Conservation (phyloP, 805 yeast genomes). For the Kodamaea leandrae region DNA sequence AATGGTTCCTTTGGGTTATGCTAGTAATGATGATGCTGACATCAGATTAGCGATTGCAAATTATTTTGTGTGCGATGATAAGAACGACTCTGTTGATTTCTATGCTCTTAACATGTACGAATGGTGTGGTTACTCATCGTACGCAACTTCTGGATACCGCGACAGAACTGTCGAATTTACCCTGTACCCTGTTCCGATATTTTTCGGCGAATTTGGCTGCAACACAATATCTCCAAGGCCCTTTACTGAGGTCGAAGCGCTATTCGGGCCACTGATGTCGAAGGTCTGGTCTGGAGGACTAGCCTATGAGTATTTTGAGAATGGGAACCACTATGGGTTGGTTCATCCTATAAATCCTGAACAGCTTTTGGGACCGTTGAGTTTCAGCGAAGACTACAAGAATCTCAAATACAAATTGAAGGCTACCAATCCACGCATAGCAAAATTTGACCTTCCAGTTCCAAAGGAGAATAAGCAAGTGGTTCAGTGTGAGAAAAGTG, state of each 20-base stretch:
- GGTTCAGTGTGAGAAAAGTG: conserved; percentile 2
- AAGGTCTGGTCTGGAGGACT: conserved; percentile 41
- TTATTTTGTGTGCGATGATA: conserved; percentile 31
- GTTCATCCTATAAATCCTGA: conserved; percentile 22
- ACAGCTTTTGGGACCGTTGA: conserved; percentile 24
- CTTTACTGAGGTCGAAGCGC: conserved; percentile 37
- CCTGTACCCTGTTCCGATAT: conserved; percentile 33
- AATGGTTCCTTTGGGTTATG: conserved; percentile 40
- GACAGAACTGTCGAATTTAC: conserved; percentile 32
- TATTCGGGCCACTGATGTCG: conserved; percentile 32
- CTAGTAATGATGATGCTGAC: conserved; percentile 36
- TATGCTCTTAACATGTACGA: conserved; percentile 39
- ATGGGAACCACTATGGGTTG: conserved; percentile 35
- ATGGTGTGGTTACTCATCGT: conserved; percentile 43
- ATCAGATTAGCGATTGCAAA: conserved; percentile 27
- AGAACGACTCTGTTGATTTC: conserved; percentile 26
- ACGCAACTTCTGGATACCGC: conserved; percentile 35
- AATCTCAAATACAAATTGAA: conserved; percentile 24
- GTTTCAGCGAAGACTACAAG: conserved; percentile 24
- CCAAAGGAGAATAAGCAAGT: background rate
- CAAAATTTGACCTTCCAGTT: conserved; percentile 3
- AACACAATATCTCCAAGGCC: conserved; percentile 35
- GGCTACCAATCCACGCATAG: conserved; percentile 21
- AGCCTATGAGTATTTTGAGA: conserved; percentile 37
- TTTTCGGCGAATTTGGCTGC: conserved; percentile 42